Evolutionary conservation across 2,329 filamentous ascomycete genomes (phyloP).

Genomic region (Fusarium pseudoanthophilum): DNA sequence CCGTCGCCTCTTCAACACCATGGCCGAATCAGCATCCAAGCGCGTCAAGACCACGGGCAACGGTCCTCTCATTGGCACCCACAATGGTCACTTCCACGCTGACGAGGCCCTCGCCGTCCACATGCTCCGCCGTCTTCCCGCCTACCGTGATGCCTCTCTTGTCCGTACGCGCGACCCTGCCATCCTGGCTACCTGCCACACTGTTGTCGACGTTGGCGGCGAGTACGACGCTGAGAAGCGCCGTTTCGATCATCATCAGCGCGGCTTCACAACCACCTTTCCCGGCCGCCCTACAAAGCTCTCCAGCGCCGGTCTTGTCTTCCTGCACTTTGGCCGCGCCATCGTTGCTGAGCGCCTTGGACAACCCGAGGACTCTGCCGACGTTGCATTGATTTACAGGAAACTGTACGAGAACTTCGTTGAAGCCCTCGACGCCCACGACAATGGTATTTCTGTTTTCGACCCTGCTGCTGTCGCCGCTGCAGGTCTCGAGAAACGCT

Average conservation of each 20-base stretch:
- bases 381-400: conserved; percentile 80
- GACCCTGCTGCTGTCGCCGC: conserved; percentile 75
- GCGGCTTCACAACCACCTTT: conserved; percentile 87
- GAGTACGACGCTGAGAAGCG: conserved; percentile 82
- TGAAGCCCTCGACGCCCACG: conserved; percentile 96
- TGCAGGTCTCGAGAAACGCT: conserved; percentile 82
- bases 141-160: conserved; percentile 78
- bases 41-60: conserved; percentile 79
- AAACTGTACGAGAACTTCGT: conserved; percentile 95
- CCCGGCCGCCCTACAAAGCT: conserved; percentile 87
- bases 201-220: conserved; percentile 96
- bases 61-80: conserved; percentile 81
- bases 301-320: conserved; percentile 92
- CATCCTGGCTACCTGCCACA: conserved; percentile 84
- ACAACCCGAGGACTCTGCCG: conserved; percentile 67
- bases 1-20: conserved; percentile 47
- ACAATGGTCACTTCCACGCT: conserved; percentile 98
- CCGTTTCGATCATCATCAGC: conserved; percentile 98
- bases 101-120: conserved; percentile 97
- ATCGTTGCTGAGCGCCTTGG: conserved; percentile 74
- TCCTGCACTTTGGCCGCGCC: conserved; percentile 90
- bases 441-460: conserved; percentile 91
- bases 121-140: conserved; percentile 89
- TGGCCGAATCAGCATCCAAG: conserved; percentile 78
- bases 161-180: conserved; percentile 89